phyloP scores from a whole-genome alignment of 129 eudicot genomes.

The Flaveria bidentis region DNA sequence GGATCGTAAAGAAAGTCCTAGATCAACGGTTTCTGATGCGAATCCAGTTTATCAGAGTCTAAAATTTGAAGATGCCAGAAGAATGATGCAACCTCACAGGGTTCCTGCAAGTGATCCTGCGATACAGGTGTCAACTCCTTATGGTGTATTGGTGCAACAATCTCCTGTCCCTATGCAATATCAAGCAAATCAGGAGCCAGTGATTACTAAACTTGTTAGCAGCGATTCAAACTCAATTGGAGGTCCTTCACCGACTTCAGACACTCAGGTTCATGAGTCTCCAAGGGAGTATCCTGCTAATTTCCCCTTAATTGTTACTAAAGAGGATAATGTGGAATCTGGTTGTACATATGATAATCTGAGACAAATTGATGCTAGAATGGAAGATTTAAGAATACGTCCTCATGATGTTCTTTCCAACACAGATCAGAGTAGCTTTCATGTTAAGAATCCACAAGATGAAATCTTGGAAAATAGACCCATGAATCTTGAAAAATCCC shows the following conservation, averaged over 20 bases:
- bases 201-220: conserved; percentile 37
- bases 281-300: conserved; percentile 53
- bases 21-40: conserved; percentile 39
- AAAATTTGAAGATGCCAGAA: conserved; percentile 46
- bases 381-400: conserved; percentile 60
- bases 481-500: conserved; percentile 36
- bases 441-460: conserved; percentile 42
- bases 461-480: conserved; percentile 47
- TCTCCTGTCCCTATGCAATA: conserved; percentile 39
- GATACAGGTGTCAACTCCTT: conserved; percentile 43
- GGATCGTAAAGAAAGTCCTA: conserved; percentile 53
- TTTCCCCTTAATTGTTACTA: conserved; percentile 34
- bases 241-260: conserved; percentile 42
- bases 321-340: conserved; percentile 44
- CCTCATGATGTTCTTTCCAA: conserved; percentile 49
- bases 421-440: conserved; percentile 36
- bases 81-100: conserved; percentile 46
- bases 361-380: conserved; percentile 59
- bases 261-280: conserved; percentile 46
- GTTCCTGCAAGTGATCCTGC: conserved; percentile 23
- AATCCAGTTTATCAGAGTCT: conserved; percentile 61
- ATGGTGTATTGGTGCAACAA: conserved; percentile 48
- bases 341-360: conserved; percentile 46
- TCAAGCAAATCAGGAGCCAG: conserved; percentile 47
- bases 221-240: conserved; percentile 44